These are phyloP conservation scores for Hygrophila difformis DNA, from an alignment of 257 asterid species.

Conservation along the genomic window DNA sequence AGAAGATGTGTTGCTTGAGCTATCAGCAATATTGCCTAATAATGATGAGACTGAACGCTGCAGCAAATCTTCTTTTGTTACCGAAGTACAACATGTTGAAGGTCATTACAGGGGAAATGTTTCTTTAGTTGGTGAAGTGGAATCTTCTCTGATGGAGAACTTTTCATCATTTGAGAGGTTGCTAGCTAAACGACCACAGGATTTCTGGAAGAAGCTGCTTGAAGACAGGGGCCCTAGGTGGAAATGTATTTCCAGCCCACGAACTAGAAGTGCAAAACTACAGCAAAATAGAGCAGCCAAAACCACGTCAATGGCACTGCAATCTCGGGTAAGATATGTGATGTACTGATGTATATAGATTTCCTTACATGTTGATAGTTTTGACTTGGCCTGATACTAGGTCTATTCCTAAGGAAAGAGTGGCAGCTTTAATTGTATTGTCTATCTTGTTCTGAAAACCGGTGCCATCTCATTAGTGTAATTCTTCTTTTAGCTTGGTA, in stretches of 20 bases:
- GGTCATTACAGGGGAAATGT: conserved; percentile 28
- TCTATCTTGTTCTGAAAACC: too few species aligned
- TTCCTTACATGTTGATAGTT: too few species aligned
- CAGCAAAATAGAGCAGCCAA: conserved; percentile 22
- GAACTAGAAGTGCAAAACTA: too few species aligned
- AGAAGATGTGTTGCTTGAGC: conserved; percentile 41
- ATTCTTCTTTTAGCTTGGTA: too few species aligned
- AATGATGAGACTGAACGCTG: conserved; percentile 10
- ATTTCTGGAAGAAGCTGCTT: conserved; percentile 44
- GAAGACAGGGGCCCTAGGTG: conserved; percentile 39
- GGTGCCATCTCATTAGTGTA: too few species aligned
- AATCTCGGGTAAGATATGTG: conserved; percentile 8
- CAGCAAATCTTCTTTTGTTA: conserved; percentile 12
- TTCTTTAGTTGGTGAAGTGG: conserved; percentile 40
- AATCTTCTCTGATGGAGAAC: conserved; percentile 18
- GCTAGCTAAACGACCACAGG: conserved; percentile 21
- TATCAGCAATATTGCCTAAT: conserved; percentile 29
- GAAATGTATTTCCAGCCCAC: conserved; percentile 26
- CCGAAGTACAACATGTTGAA: conserved; percentile 27
- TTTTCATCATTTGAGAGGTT: conserved; percentile 22
- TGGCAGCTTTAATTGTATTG: too few species aligned
- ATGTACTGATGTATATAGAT: too few species aligned
- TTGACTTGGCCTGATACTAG: too few species aligned
- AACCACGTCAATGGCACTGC: conserved; percentile 5
- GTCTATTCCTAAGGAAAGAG: too few species aligned